These are phyloP conservation scores for Naganishia albida DNA, from an alignment of 1,284 basidiomycete genomes.

Conservation along the genomic window DNA sequence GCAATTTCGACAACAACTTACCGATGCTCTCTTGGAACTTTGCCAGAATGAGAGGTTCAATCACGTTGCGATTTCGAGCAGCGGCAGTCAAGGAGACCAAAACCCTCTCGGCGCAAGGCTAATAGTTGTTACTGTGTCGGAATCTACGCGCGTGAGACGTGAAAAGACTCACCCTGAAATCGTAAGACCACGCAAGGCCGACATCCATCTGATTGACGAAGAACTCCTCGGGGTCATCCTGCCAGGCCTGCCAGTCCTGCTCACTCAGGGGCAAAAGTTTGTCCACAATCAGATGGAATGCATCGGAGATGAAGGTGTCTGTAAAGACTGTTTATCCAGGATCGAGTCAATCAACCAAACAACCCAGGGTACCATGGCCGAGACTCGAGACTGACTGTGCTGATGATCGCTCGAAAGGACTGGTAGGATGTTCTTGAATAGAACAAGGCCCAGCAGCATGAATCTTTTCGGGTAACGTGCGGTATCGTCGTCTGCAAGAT, in stretches of 20 bases:
- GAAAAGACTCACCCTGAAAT: constrained; percentile 67
- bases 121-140: constrained; percentile 25
- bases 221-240: constrained; percentile 86
- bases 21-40: constrained; percentile 63
- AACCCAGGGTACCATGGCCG: background rate
- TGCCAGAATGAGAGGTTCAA: constrained; percentile 68
- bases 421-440: constrained; percentile 72
- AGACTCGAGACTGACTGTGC: constrained; percentile 42
- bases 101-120: constrained; percentile 84
- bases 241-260: constrained; percentile 73
- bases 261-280: constrained; percentile 79
- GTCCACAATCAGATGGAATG: constrained; percentile 73
- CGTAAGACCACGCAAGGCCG: constrained; percentile 86
- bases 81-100: constrained; percentile 66
- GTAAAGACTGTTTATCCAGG: constrained; percentile 63
- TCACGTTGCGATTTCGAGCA: constrained; percentile 62
- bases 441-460: constrained; percentile 78
- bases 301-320: constrained; percentile 71
- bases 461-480: constrained; percentile 58
- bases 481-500: constrained; percentile 32
- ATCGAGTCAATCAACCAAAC: background rate
- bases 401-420: constrained; percentile 49
- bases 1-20: constrained; percentile 44
- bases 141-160: background rate
- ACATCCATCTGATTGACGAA: constrained; percentile 73